Evolutionary conservation across 2,329 filamentous ascomycete genomes (phyloP).

Genomic region (Leptosphaerulina australis): DNA sequence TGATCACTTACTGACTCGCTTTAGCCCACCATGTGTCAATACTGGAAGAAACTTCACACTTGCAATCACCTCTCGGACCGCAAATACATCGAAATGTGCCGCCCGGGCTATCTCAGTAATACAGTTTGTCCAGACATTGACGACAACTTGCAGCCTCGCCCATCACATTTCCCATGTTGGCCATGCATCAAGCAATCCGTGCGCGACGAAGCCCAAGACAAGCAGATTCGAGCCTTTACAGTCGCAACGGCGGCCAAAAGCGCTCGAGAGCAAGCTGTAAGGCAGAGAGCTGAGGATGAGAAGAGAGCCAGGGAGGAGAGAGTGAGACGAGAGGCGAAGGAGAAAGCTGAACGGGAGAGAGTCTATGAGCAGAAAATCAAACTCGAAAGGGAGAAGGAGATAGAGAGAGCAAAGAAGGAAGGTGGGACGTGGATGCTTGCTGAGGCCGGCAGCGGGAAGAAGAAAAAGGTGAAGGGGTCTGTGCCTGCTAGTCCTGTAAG

Average conservation of each 20-base stretch:
- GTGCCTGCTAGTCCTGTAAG: not conserved
- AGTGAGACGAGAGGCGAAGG: conserved; percentile 28
- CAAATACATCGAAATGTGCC: conserved; percentile 34
- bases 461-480: conserved; percentile 17
- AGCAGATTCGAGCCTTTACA: not conserved
- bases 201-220: conserved; percentile 16
- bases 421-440: conserved; percentile 28
- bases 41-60: conserved; percentile 35
- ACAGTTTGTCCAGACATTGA: conserved; percentile 26
- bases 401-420: conserved; percentile 24
- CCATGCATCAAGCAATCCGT: conserved; percentile 28
- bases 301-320: conserved; percentile 27
- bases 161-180: conserved; percentile 34
- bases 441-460: conserved; percentile 29
- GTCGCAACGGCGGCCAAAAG: conserved; percentile 10
- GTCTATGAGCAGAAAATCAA: conserved; percentile 22
- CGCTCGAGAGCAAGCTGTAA: conserved; percentile 17
- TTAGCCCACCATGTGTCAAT: conserved; percentile 30
- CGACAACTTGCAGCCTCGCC: conserved; percentile 17
- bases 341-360: conserved; percentile 31
- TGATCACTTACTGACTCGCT: not conserved
- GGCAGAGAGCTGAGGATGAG: conserved; percentile 19
- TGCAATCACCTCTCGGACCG: conserved; percentile 29
- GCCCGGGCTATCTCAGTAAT: conserved; percentile 27
- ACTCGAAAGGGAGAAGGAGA: conserved; percentile 23